These are phyloP conservation scores for Phytophthora cajani DNA, from an alignment of 352 stramenopile species.

Conservation along the genomic window DNA sequence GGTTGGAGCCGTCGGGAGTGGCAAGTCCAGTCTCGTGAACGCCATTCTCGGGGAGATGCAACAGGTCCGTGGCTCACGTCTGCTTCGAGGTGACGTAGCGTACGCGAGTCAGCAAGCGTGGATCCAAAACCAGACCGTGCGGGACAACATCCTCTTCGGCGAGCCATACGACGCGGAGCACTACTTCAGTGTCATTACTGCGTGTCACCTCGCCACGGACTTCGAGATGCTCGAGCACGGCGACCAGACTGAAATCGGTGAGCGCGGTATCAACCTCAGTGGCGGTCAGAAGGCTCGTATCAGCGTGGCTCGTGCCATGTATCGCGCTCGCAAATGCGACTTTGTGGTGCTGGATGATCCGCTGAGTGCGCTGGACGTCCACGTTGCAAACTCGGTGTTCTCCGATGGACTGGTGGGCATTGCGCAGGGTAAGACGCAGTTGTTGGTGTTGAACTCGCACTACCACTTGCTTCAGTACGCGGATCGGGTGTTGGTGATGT, in stretches of 20 bases:
- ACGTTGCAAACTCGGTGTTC: conserved; percentile 94
- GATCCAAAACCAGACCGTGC: conserved; percentile 52
- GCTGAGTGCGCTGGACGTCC: conserved; percentile 72
- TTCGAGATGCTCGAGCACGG: conserved; percentile 74
- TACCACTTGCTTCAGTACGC: conserved; percentile 85
- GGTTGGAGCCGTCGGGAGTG: conserved; percentile 47
- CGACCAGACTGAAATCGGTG: conserved; percentile 94
- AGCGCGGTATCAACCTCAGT: conserved; percentile 79
- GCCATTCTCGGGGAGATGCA: conserved; percentile 60
- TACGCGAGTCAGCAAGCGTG: conserved; percentile 56
- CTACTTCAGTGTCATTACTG: conserved; percentile 59
- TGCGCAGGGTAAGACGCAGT: conserved; percentile 62
- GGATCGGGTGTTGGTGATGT: conserved; percentile 67
- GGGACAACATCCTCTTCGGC: conserved; percentile 64
- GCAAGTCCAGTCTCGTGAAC: conserved; percentile 61
- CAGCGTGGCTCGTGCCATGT: conserved; percentile 59
- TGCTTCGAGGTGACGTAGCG: conserved; percentile 35
- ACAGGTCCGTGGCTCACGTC: conserved; percentile 17
- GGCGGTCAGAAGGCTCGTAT: conserved; percentile 82
- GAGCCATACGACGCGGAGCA: conserved; percentile 36
- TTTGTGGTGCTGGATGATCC: conserved; percentile 69
- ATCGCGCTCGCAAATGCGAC: conserved; percentile 51
- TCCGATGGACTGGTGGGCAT: conserved; percentile 78
- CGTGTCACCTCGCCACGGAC: conserved; percentile 86
- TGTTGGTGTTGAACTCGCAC: conserved; percentile 94